Base-by-base conservation (phyloP, 306 rosid genomes). In the Morella rubra region DNA sequence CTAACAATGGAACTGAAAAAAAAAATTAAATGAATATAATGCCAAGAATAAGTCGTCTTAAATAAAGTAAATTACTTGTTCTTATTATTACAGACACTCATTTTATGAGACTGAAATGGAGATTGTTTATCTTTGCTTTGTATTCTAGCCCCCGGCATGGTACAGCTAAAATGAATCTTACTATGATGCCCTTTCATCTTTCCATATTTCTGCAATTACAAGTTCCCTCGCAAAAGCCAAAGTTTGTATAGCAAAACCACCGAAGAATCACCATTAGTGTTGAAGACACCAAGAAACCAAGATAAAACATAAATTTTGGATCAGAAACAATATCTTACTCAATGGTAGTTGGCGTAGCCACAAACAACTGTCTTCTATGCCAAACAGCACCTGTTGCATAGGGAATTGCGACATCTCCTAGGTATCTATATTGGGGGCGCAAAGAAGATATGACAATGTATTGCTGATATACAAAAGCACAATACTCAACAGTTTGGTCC, bases 391-490 rank as follows among this genome's bases (percentile, higher is more conserved):
- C 82, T 37, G 98, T 96, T 74, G 99, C 96, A 73, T 85, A 60
- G 51, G 97, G 93, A 84, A 96, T 96, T 49, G 99, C 97, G 71
- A 96, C 99, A 85, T 92, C 98, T 64, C 99, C 99, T 80, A 96
- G 80, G 84, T 96, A 96, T 85, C 99, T 86, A 85, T 83, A 96
- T 77, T 96, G 99, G 44, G 98, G 99, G 76, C 98, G 98, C 90
- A 96, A 83, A 77, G 93, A 91, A 73, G 99, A 92, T 79, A 96
- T 92, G 82, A 96, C 96, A 56, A 96, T 89, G 89, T 91, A 89
- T 71, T 88, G 91, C 73, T 86, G 98, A 85, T 91, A 96, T 50
- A 93, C 99, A 86, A 96, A 96, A 72, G 99, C 98, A 85, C 99
- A 91, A 82, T 92, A 91, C 79, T 96, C 99, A 12, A 96, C 96